Percentiles rank a stretch among this genome's conserved stretches.
These are phyloP conservation scores for Saturnispora halmiae DNA, from an alignment of 805 yeast species.

Conservation along the genomic window DNA sequence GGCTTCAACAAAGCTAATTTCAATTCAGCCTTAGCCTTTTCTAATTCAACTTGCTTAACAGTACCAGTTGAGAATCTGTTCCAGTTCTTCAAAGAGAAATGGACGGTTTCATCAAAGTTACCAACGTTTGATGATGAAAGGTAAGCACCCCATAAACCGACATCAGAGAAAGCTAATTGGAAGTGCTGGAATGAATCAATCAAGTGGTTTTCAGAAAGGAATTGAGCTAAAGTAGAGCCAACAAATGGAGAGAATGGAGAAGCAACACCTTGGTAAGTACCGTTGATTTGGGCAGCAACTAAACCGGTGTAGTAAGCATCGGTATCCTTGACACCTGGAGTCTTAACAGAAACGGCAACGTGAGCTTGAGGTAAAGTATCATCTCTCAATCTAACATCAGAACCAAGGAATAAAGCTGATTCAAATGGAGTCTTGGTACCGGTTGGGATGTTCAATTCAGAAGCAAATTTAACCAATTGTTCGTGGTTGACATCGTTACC, in stretches of 20 bases:
- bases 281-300: constrained; percentile 61
- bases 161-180: constrained; percentile 62
- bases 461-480: constrained; percentile 56
- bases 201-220: constrained; percentile 62
- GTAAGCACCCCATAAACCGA: constrained; percentile 80
- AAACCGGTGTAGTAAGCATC: constrained; percentile 61
- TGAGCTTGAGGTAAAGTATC: constrained; percentile 78
- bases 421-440: constrained; percentile 42
- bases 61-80: constrained; percentile 67
- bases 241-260: constrained; percentile 47
- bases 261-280: constrained; percentile 45
- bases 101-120: constrained; percentile 66
- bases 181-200: constrained; percentile 67
- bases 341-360: constrained; percentile 65
- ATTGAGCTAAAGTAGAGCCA: constrained; percentile 62
- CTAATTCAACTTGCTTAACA: constrained; percentile 66
- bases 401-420: constrained; percentile 67
- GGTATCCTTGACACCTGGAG: constrained; percentile 50
- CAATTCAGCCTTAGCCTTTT: constrained; percentile 64
- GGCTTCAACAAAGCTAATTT: constrained; percentile 50
- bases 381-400: constrained; percentile 82
- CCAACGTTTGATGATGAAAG: constrained; percentile 52
- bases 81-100: constrained; percentile 80
- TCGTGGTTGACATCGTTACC: constrained; percentile 63
- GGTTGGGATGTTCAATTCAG: constrained; percentile 38